These are phyloP conservation scores for Apiotrichum mycotoxinovorans DNA, from an alignment of 1,284 basidiomycete genomes.

Conservation along the genomic window DNA sequence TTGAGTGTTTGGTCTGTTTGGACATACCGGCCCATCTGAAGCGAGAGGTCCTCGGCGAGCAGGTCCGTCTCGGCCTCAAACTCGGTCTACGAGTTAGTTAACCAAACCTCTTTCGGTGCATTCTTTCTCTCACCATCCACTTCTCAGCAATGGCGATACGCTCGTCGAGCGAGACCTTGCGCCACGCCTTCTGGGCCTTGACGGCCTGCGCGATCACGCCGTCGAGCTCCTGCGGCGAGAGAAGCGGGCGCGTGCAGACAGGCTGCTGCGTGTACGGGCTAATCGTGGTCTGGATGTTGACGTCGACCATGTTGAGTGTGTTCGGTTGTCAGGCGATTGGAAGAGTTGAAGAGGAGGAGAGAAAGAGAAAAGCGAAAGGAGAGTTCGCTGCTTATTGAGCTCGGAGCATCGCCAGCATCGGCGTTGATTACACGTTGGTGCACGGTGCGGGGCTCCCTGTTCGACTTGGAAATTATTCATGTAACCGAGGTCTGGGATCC, in stretches of 20 bases:
- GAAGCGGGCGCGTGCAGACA: constrained; percentile 49
- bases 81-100: constrained; percentile 57
- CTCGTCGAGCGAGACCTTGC: constrained; percentile 62
- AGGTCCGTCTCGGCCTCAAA: constrained; percentile 68
- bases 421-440: too few relatives aligned
- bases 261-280: constrained; percentile 53
- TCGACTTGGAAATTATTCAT: too few relatives aligned
- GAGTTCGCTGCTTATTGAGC: not conserved
- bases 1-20: too few relatives aligned
- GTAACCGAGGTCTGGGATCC: too few relatives aligned
- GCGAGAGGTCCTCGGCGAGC: constrained; percentile 69
- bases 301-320: constrained; percentile 24
- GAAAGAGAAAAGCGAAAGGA: not conserved
- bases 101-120: constrained; percentile 66
- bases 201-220: constrained; percentile 58
- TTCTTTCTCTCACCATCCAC: constrained; percentile 61
- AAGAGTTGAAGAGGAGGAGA: not conserved
- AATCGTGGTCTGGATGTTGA: constrained; percentile 54
- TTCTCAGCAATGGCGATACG: constrained; percentile 68
- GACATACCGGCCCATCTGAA: constrained; percentile 71
- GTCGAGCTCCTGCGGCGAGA: constrained; percentile 57
- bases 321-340: not conserved
- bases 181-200: constrained; percentile 71
- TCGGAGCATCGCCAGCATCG: too few relatives aligned
- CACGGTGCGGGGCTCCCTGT: too few relatives aligned